Evolutionary conservation across 2,329 filamentous ascomycete species (phyloP).

Genomic region (Cytospora chrysosperma): DNA sequence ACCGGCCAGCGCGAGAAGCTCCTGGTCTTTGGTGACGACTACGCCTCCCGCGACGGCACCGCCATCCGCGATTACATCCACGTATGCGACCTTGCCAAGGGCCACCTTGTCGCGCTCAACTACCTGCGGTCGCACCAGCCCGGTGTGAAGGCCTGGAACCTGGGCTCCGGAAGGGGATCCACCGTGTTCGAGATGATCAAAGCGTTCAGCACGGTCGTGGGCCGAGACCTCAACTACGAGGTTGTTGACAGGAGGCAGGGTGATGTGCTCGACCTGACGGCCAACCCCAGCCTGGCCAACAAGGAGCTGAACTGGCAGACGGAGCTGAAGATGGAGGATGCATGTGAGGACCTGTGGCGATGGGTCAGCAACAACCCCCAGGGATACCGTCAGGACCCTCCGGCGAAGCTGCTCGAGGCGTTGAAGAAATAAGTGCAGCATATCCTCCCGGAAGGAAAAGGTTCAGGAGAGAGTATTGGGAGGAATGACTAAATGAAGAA

Average conservation of each 20-base stretch:
- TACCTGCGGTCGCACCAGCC: conserved; percentile 82
- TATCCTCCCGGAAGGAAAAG: neutral
- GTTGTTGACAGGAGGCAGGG: conserved; percentile 79
- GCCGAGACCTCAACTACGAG: conserved; percentile 81
- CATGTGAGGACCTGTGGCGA: conserved; percentile 90
- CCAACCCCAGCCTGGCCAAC: conserved; percentile 85
- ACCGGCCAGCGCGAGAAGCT: conserved; percentile 94
- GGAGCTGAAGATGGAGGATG: conserved; percentile 84
- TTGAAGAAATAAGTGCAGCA: conserved; percentile 43
- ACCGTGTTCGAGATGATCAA: conserved; percentile 98
- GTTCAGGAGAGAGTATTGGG: neutral
- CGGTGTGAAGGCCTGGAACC: conserved; percentile 92
- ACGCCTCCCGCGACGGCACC: conserved; percentile 84
- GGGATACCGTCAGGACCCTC: conserved; percentile 91
- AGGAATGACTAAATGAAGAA: conserved; percentile 4
- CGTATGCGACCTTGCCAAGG: conserved; percentile 83
- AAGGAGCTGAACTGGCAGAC: conserved; percentile 91
- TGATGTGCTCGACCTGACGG: conserved; percentile 92
- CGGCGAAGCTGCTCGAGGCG: conserved; percentile 71
- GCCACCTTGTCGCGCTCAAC: conserved; percentile 86
- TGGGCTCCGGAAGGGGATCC: conserved; percentile 90
- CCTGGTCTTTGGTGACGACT: conserved; percentile 93
- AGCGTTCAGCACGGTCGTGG: conserved; percentile 85
- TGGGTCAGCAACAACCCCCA: conserved; percentile 98
- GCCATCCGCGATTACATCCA: conserved; percentile 98